These are phyloP conservation scores for Apophysomyces variabilis DNA, from an alignment of 371 early-diverging fungal genomes.

Conservation along the genomic window DNA sequence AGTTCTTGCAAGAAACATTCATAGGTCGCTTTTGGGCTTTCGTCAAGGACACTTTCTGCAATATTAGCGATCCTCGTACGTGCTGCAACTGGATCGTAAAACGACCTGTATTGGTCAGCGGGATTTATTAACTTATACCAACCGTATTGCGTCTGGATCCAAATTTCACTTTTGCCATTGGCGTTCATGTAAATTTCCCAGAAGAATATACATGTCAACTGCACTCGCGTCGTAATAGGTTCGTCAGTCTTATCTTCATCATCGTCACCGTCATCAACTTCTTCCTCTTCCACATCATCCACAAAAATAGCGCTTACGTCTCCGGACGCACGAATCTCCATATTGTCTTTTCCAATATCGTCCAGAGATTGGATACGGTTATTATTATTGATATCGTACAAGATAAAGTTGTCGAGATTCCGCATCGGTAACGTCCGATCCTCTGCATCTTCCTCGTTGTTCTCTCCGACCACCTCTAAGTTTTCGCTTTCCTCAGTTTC, in stretches of 20 bases:
- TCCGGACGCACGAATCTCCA: constrained; percentile 42
- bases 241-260: constrained; percentile 23
- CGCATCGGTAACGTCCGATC: constrained; percentile 45
- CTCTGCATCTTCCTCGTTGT: constrained; percentile 26
- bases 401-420: constrained; percentile 44
- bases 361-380: constrained; percentile 36
- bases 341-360: constrained; percentile 35
- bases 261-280: constrained; percentile 30
- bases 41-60: constrained; percentile 27
- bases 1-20: constrained; percentile 29
- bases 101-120: constrained; percentile 26
- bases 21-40: constrained; percentile 23
- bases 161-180: constrained; percentile 46
- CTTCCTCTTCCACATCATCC: constrained; percentile 31
- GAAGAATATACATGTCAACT: constrained; percentile 46
- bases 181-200: constrained; percentile 40
- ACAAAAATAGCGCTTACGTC: constrained; percentile 39
- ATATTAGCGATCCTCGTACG: constrained; percentile 45
- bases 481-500: constrained; percentile 42
- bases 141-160: constrained; percentile 52
- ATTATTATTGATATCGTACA: constrained; percentile 41
- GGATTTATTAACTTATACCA: constrained; percentile 56
- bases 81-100: constrained; percentile 40
- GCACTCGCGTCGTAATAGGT: constrained; percentile 26
- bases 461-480: constrained; percentile 53